Base-by-base conservation (phyloP, 2,329 filamentous ascomycete genomes). In the Colletotrichum salicis region DNA sequence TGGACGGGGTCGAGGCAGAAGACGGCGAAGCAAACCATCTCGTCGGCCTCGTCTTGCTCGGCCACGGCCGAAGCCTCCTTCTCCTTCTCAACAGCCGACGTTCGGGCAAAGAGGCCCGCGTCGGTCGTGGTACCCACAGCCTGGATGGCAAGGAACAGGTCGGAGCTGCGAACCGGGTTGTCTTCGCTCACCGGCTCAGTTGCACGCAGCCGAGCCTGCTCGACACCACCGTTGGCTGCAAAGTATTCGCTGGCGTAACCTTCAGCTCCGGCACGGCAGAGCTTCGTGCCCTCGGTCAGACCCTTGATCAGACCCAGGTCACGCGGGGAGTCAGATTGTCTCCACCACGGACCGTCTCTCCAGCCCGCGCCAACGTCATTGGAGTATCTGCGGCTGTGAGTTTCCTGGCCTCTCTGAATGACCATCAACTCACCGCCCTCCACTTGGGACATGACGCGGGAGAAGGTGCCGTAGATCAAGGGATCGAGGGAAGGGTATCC, bases 281-380 rank as follows among this genome's bases (percentile, higher is more conserved):
- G 90, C 83, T 98, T 97, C 24, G 94, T 97, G 70, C 94, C 96
- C 81, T 97, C 96, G 13, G 91, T 87, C 0, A 96, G 83, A 13
- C 96, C 96, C 74, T 91, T 92, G 61, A 98, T 92, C 1, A 92
- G 85, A 64, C 94, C 93, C 8, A 98, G 86, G 76, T 94, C 94
- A 68, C 96, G 92, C 67, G 92, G 88, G 27, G 87, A 84, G 79
- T 88, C 89, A 60, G 84, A 86, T 81, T 91, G 91, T 75, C 95
- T 90, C 96, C 96, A 99, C 96, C 96, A 99, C 3, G 96, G 96
- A 0, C 96, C 96, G 77, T 98, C 96, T 59, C 91, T 93, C 95
- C 96, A 99, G 73, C 93, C 93, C 48, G 88, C 87, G 33, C 86
- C 84, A 22, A 84, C 85, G 63, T 91, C 89, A 31, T 85, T 70